phyloP scores from a whole-genome alignment of 2,329 filamentous ascomycete species.

The Pezicula carpinea region DNA sequence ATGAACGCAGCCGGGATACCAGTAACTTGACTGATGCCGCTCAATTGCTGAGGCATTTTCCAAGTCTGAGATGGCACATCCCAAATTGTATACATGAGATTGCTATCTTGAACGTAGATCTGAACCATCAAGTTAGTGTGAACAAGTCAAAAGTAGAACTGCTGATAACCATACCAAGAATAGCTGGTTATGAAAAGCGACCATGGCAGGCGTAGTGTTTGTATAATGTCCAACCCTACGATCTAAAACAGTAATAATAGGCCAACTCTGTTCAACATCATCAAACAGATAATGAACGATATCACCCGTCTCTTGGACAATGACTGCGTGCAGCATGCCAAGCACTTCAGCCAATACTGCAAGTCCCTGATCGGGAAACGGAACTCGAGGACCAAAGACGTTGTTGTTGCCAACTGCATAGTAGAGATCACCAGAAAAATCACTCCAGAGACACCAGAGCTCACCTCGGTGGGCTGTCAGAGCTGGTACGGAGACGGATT shows the following conservation, averaged over 20 bases:
- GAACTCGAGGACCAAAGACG: conserved; percentile 22
- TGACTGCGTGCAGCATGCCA: conserved; percentile 30
- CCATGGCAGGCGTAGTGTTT: conserved; percentile 26
- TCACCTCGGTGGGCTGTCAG: conserved; percentile 31
- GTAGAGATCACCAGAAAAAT: conserved; percentile 26
- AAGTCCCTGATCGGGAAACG: conserved; percentile 28
- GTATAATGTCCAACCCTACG: conserved; percentile 18
- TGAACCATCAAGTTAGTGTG: no score
- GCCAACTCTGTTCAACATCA: conserved; percentile 26
- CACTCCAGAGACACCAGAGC: conserved; percentile 32
- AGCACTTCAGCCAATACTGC: conserved; percentile 31
- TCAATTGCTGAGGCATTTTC: conserved; percentile 18
- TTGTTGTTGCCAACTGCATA: conserved; percentile 28
- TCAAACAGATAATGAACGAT: conserved; percentile 31
- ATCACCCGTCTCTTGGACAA: conserved; percentile 24
- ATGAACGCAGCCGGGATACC: conserved; percentile 31
- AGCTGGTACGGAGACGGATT: conserved; percentile 29
- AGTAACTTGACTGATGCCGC: conserved; percentile 19
- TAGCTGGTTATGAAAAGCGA: conserved; percentile 32
- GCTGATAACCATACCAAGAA: conserved; percentile 26
- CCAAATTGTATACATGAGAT: no score
- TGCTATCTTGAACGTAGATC: no score
- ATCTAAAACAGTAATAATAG: conserved; percentile 20
- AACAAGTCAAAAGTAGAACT: conserved; percentile 8
- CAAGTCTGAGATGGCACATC: conserved; percentile 14